Base-by-base conservation (phyloP, 2,329 filamentous ascomycete genomes). In the Sclerotinia subarctica region DNA sequence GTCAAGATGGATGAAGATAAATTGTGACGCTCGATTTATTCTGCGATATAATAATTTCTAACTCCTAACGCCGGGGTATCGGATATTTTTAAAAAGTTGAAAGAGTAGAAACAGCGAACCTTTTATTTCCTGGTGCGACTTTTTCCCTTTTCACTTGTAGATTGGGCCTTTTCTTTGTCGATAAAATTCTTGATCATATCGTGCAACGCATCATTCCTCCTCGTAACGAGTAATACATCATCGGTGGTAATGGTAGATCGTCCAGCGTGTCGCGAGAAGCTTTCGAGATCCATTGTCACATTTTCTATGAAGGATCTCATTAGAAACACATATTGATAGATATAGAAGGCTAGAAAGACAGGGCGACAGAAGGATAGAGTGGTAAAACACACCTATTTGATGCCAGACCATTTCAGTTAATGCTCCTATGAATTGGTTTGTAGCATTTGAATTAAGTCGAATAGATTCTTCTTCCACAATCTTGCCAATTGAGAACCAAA, bases 391-490 rank as follows among this genome's bases (percentile, higher is more conserved):
- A 94, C 93, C 91, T 64, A 97, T 90, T 73, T 96, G 93, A 1
- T 88, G 86, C 88, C 92, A 97, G 10, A 94, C 90, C 78, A 96
- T 86, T 78, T 97, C 93, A 0, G 92, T 95, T 76, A 96, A 79
- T 0, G 90, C 87, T 11, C 90, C 93, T 73, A 96, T 96, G 78
- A 96, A 97, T 76, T 96, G 93, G 1, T 92, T 92, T 35, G 94
- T 97, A 8, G 94, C 92, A 78, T 96, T 97, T 71, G 92, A 85
- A 76, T 91, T 88, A 38, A 89, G 82, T 68, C 85, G 83, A 42
- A 93, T 81, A 24, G 88, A 90, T 77, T 96, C 90, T 72, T 94
- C 89, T 78, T 98, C 94, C 71, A 97, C 91, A 69, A 96, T 94
- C 77, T 93, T 91, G 72, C 92, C 92, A 69, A 96, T 86, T 32